These are phyloP conservation scores for Penicillium decumbens DNA, from an alignment of 2,329 filamentous ascomycete genomes.

Conservation along the genomic window DNA sequence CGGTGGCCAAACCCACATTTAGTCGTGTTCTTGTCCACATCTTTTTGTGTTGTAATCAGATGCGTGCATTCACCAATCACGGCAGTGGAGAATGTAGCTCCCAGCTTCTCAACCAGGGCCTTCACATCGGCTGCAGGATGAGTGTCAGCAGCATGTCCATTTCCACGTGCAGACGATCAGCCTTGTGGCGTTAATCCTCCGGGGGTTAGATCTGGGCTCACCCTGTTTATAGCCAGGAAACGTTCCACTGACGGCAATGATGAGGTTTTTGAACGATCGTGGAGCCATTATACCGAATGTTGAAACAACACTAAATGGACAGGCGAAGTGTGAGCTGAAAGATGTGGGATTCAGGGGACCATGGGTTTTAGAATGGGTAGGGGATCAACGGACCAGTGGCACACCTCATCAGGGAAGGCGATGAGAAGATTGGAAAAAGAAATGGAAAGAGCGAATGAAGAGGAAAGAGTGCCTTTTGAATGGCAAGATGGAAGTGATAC, in stretches of 20 bases:
- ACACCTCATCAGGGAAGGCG: not conserved
- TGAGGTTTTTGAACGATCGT: conserved; percentile 26
- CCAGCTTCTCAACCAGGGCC: conserved; percentile 30
- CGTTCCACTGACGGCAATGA: conserved; percentile 57
- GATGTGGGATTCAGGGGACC: not conserved
- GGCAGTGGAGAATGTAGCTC: conserved; percentile 31
- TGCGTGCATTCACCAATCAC: conserved; percentile 36
- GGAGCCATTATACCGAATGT: conserved; percentile 21
- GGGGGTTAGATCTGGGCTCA: conserved; percentile 15
- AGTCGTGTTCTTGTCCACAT: conserved; percentile 32
- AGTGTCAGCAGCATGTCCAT: conserved; percentile 10
- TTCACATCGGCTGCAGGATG: conserved; percentile 29
- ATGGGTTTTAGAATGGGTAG: not conserved
- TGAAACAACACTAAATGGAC: not conserved
- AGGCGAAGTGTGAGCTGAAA: no score
- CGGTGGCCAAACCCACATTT: conserved; percentile 30
- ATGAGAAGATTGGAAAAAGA: not conserved
- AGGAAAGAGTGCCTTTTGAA: conserved; percentile 1
- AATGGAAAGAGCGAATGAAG: not conserved
- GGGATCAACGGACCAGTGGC: not conserved
- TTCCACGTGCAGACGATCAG: conserved; percentile 8
- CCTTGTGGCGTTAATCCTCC: conserved; percentile 4
- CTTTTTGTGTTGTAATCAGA: conserved; percentile 35
- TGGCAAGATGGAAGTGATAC: not conserved
- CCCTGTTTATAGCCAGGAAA: conserved; percentile 54